Conservation (phyloP, 495 filamentous ascomycete genomes). For the Hypoxylon perforatum region DNA sequence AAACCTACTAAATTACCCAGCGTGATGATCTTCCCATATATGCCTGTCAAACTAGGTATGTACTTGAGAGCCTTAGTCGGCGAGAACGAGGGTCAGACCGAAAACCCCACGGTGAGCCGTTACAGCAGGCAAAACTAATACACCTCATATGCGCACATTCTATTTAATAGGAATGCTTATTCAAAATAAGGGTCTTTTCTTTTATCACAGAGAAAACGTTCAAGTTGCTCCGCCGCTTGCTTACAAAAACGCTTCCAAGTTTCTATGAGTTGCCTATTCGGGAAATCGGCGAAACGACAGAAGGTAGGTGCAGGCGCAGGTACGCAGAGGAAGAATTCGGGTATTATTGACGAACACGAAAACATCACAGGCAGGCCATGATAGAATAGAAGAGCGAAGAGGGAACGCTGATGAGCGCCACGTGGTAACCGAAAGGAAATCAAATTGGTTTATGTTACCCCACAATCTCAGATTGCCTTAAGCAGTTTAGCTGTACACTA, state of each 20-base stretch:
- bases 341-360: conserved; percentile 1
- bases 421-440: conserved; percentile 28
- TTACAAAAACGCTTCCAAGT: conserved; percentile 6
- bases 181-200: background rate
- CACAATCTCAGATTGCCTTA: conserved; percentile 34
- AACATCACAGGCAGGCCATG: background rate
- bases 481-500: conserved; percentile 15
- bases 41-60: background rate
- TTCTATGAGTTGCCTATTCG: conserved; percentile 34
- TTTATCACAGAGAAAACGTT: background rate
- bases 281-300: conserved; percentile 11
- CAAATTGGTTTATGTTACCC: conserved; percentile 22
- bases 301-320: no score
- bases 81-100: background rate
- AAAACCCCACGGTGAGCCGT: conserved; percentile 17
- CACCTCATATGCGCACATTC: background rate
- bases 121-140: conserved; percentile 13
- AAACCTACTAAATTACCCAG: no score
- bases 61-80: background rate
- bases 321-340: background rate
- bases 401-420: conserved; percentile 19
- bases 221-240: background rate
- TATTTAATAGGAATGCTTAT: background rate
- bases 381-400: background rate
- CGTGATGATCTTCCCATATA: background rate